Conservation (phyloP, 2,329 filamentous ascomycete genomes). For the Microascus cirrosus region DNA sequence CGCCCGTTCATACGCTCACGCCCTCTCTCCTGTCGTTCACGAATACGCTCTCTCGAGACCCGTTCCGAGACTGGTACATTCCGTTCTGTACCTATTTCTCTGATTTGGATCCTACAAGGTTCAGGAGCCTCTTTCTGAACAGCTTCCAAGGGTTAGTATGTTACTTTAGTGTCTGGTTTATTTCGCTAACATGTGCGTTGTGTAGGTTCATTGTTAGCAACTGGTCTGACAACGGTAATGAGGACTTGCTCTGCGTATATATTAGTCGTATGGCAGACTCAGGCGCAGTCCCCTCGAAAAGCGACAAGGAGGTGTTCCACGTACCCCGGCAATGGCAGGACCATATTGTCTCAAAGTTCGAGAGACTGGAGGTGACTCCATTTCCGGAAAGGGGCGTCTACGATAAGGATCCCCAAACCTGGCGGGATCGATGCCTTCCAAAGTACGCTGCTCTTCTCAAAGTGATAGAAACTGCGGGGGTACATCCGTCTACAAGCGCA, state of each 20-base stretch:
- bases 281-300: slow-evolving; percentile 39
- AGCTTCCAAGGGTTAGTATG: slow-evolving; percentile 64
- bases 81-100: slow-evolving; percentile 76
- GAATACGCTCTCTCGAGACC: slow-evolving; percentile 52
- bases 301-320: slow-evolving; percentile 40
- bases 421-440: slow-evolving; percentile 52
- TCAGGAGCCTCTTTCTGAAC: slow-evolving; percentile 65
- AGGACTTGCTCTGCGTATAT: slow-evolving; percentile 58
- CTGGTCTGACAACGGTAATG: slow-evolving; percentile 56
- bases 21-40: slow-evolving; percentile 56
- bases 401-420: slow-evolving; percentile 49
- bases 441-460: slow-evolving; percentile 58
- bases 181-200: slow-evolving; percentile 3
- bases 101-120: slow-evolving; percentile 60
- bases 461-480: slow-evolving; percentile 47
- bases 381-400: slow-evolving; percentile 54
- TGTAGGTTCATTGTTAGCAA: slow-evolving; percentile 62
- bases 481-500: slow-evolving; percentile 56
- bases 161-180: neutral
- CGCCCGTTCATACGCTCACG: slow-evolving; percentile 70
- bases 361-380: slow-evolving; percentile 49
- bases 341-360: slow-evolving; percentile 60
- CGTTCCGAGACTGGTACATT: slow-evolving; percentile 63
- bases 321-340: slow-evolving; percentile 62
- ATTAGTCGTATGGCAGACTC: slow-evolving; percentile 53